Base-by-base conservation (phyloP, 192 early-diverging fungal genomes). In the Haplosporangium gracile region DNA sequence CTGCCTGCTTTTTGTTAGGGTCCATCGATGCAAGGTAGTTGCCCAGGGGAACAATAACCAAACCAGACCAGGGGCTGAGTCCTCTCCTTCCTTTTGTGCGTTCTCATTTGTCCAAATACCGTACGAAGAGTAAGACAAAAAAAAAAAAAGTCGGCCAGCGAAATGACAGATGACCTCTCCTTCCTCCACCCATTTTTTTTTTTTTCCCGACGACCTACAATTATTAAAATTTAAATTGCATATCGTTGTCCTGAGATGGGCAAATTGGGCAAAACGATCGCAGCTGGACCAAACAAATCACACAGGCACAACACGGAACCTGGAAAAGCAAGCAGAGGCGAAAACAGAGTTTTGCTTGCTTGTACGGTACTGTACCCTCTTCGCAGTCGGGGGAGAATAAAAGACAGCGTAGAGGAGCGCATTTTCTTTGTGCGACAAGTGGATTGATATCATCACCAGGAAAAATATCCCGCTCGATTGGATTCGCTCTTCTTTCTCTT, bases 211-310 rank as follows among this genome's bases (percentile, higher is more conserved):
- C 60, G 8, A 9, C 13, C 7, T 13, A 11, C 3, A 65, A 26
- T 65, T 65, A 24, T 26, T 57, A 65, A 65, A 65, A 13, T 29
- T 29, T 65, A 65, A 65, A 65, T 65, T 65, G 60, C 60, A 51
- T 51, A 65, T 65, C 60, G 2, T 65, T 65, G 13, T 26, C 60
- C 60, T 32, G 60, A 63, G 55, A 57, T 63, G 29, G 60, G 32
- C 60, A 15, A 34, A 65, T 65, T 65, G 60, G 60, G 60, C 60
- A 65, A 65, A 65, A 29, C 11, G 11, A 65, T 26, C 60, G 29
- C 60, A 65, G 60, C 26, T 65, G 60, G 60, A 65, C 60, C 29
- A 57, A 57, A 26, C 24, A 57, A 57, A 26, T 51, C 49, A 18
- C 43, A 51, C 49, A 49, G 16, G 18, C 13, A 49, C 15, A 18